Base-by-base conservation (phyloP, 495 filamentous ascomycete genomes). In the Xylaria nigripes region DNA sequence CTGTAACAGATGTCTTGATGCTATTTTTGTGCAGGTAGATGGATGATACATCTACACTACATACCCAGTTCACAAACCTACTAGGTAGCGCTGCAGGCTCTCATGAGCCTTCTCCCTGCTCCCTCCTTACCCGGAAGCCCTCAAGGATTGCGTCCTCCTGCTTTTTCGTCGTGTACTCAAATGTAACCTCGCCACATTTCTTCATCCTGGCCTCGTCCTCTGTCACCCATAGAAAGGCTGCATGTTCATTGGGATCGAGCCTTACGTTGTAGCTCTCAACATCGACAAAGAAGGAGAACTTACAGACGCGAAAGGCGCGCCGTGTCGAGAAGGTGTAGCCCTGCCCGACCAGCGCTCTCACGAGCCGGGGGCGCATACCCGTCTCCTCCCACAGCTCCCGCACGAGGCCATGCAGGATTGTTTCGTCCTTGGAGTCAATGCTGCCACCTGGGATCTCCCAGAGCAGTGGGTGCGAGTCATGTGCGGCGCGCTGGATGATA, bases 381-480 rank as follows among this genome's bases (percentile, higher is more conserved):
- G 71, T 70, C 65, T 83, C 80, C 67, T 83, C 80, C 67, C 71
- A 74, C n/a, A 83, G 47, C 65, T 83, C 80, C 12, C 80, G 59
- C 21, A 67, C 72, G 9, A 72, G 63, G 1, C 63, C 73, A 55
- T 80, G 72, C 30, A 81, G 60, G 15, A 82, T 54, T 2, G 75
- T 73, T 48, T 67, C 56, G 50, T 82, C 80, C 8, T 72, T 68
- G 30, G 50, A 48, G 56, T 83, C 79, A 50, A 66, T 62, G n/a
- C 69, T 67, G 24, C 80, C 80, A 38, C 80, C 80, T 1, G 79
- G 79, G n/a, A 76, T 61, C 62, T 83, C 80, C 80, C 80, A 80
- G 25, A 55, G 64, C 38, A 70, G 46, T 0, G 78, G 76, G 58
- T 75, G 66, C 25, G 67, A 71, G 60, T 83, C 80, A 60, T 69